Evolutionary conservation across 257 asterid species (phyloP), one percentile per base, ranked within the genome.

Genomic region (Mentha longifolia): DNA sequence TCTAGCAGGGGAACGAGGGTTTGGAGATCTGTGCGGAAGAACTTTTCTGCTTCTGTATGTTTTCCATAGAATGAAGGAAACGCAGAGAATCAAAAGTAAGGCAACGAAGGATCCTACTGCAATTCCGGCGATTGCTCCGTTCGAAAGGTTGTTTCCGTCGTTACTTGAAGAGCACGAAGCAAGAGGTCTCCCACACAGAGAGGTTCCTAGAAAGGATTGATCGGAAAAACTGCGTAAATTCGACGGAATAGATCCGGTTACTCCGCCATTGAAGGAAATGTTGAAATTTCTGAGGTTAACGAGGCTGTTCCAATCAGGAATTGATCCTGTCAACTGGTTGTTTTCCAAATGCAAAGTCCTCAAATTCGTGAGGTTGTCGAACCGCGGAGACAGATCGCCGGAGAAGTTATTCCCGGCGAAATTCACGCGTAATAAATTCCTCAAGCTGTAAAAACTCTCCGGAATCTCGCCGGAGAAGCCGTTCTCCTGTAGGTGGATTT

Each of bases 111-210:
- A 83, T 54, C 88, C 92, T 2, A 80, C 51, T 9, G 71, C 83
- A 35, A 89, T 87, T 56, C 96, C 92, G 2, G 90, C 96, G 37
- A 87, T 81, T 59, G 86, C 87, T 49, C 88, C 88, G 11, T 52
- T 68, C 0, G 93, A 83, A 33, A 87, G 85, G 30, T 57, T 45
- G 65, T 54, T 61, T 19, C 67, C 51, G 5, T 30, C 58, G 8
- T 16, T 41, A 47, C 71, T 59, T 55, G 82, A 50, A 35, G 39
- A 35, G 28, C 96, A 87, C 6, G 87, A 54, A 65, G 2, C 17
- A 22, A 82, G 83, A 63, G 87, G 82, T 2, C 39, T 41, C 2
- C 84, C 89, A 47, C 94, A 85, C 3, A 89, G 83, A 7, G 80
- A 79, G 68, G 82, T 89, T 35, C 84, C 88, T 5, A 76, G 58